phyloP scores from a whole-genome alignment of 2,329 filamentous ascomycete genomes.

The Trichoderma sp. region DNA sequence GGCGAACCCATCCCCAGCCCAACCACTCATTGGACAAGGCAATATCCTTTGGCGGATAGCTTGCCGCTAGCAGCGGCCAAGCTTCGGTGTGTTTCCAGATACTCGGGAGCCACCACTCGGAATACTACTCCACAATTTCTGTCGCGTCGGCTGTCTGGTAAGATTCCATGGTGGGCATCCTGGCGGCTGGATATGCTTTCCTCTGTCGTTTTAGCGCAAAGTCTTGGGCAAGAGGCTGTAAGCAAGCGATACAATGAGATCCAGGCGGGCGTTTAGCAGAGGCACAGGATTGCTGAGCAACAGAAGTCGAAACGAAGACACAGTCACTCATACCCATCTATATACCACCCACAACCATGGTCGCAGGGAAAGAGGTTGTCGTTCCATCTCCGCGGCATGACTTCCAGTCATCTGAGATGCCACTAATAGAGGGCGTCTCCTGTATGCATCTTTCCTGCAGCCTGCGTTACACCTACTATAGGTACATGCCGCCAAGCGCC shows the following conservation, averaged over 20 bases:
- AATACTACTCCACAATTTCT: slow-evolving; percentile 32
- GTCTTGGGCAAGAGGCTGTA: not conserved
- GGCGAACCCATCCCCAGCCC: slow-evolving; percentile 16
- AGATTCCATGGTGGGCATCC: slow-evolving; percentile 31
- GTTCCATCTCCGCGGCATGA: not conserved
- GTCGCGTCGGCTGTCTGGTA: slow-evolving; percentile 1
- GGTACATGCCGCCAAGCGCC: not conserved
- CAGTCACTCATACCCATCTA: too few species aligned
- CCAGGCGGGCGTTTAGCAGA: not conserved
- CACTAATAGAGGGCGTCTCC: not conserved
- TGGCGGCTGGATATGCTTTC: slow-evolving; percentile 24
- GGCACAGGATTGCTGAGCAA: not conserved
- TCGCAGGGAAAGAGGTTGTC: not conserved
- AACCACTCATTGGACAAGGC: slow-evolving; percentile 32
- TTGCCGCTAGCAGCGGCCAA: slow-evolving; percentile 32
- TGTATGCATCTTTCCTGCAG: not conserved
- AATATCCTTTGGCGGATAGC: slow-evolving; percentile 27
- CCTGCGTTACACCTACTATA: not conserved
- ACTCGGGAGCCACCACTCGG: slow-evolving; percentile 36
- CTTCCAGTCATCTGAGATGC: not conserved
- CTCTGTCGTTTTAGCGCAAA: not conserved
- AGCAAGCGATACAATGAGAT: not conserved
- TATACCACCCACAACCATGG: not conserved
- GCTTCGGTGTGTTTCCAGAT: slow-evolving; percentile 38
- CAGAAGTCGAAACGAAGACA: not conserved